These are phyloP conservation scores for Phellopilus nigrolimitatus DNA, from an alignment of 1,284 basidiomycete genomes.

Conservation along the genomic window DNA sequence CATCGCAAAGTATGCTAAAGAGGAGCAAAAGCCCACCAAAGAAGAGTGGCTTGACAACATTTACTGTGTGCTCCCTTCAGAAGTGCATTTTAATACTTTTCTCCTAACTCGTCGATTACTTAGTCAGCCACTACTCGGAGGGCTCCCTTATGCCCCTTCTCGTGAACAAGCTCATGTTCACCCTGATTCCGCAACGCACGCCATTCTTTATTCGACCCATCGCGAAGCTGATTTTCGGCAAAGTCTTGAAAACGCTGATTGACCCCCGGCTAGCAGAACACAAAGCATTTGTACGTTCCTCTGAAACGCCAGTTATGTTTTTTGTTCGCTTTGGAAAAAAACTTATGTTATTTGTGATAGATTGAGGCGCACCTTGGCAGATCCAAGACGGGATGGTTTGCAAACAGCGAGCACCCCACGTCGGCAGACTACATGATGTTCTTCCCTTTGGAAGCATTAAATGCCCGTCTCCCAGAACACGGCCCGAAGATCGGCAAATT, in stretches of 20 bases:
- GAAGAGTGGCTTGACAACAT: slow-evolving; percentile 36
- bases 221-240: slow-evolving; percentile 29
- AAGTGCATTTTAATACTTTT: background rate
- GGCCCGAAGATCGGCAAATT: slow-evolving; percentile 29
- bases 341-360: no score
- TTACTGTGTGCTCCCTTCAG: slow-evolving; percentile 33
- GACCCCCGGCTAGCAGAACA: slow-evolving; percentile 32
- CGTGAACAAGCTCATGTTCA: slow-evolving; percentile 32
- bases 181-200: slow-evolving; percentile 29
- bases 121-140: slow-evolving; percentile 39
- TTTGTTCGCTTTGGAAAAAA: slow-evolving; percentile 8
- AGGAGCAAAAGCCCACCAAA: slow-evolving; percentile 33
- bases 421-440: slow-evolving; percentile 40
- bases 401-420: slow-evolving; percentile 34
- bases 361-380: slow-evolving; percentile 35
- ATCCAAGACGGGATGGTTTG: slow-evolving; percentile 31
- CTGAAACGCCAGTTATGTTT: background rate
- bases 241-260: slow-evolving; percentile 27
- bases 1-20: slow-evolving; percentile 40
- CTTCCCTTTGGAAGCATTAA: slow-evolving; percentile 32
- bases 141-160: slow-evolving; percentile 35
- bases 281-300: slow-evolving; percentile 28
- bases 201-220: slow-evolving; percentile 36
- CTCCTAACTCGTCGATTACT: no score
- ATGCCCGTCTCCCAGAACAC: slow-evolving; percentile 15